A percentile compares a stretch with the other conserved stretches of the same genome.
Conservation (phyloP, 345 rosid species). For the Litchi chinensis region DNA sequence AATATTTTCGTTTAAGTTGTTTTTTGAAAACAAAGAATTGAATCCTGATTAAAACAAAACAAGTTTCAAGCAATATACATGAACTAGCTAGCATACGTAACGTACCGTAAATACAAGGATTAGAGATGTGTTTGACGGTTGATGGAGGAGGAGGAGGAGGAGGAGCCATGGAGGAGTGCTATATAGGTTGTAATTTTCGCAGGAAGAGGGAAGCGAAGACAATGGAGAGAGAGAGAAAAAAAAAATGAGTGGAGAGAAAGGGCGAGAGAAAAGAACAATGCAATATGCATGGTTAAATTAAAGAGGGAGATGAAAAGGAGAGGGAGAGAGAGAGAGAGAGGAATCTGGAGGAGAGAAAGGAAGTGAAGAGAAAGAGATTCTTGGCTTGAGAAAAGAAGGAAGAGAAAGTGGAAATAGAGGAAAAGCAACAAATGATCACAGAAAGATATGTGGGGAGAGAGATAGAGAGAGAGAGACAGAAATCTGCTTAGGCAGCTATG, state of each 20-base stretch:
- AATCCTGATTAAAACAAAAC: neutral
- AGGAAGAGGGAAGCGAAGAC: conserved; percentile 32
- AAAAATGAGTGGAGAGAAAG: conserved; percentile 25
- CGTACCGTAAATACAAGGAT: conserved; percentile 83
- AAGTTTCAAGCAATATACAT: neutral
- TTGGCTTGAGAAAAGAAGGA: conserved; percentile 72
- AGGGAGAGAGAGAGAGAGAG: conserved; percentile 23
- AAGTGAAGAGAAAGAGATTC: conserved; percentile 62
- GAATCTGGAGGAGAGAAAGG: conserved; percentile 52
- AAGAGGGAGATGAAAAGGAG: conserved; percentile 12
- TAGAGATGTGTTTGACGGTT: conserved; percentile 62
- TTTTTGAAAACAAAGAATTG: too few species aligned
- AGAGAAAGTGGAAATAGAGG: conserved; percentile 32
- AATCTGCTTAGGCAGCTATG: conserved; percentile 48
- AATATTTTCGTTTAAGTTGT: too few species aligned
- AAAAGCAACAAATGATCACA: neutral
- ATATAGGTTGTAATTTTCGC: neutral
- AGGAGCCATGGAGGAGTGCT: conserved; percentile 53
- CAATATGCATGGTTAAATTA: conserved; percentile 42
- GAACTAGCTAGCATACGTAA: too few species aligned
- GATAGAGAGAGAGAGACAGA: conserved; percentile 26
- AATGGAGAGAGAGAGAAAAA: conserved; percentile 25
- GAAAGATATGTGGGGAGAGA: conserved; percentile 4
- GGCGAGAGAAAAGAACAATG: conserved; percentile 23
- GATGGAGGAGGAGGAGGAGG: conserved; percentile 47